phyloP scores from a whole-genome alignment of 73 alveolate genomes.

The Paramecium sonneborni region DNA sequence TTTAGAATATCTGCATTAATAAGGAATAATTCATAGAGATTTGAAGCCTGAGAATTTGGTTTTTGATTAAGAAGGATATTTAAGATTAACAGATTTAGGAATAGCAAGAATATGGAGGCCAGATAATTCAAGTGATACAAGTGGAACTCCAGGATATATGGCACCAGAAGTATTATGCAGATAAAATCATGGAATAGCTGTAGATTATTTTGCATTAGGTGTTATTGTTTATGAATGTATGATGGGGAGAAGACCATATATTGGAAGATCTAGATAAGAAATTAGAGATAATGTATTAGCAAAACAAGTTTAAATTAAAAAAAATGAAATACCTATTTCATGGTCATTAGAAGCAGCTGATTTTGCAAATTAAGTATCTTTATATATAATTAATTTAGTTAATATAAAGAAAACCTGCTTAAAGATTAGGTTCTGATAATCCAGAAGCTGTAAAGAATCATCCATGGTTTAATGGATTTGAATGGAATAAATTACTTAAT shows the following conservation, averaged over 20 bases:
- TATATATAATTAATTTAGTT: slow-evolving; percentile 55
- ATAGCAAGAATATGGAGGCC: slow-evolving; percentile 89
- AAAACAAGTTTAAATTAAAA: slow-evolving; percentile 77
- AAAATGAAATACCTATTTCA: slow-evolving; percentile 72
- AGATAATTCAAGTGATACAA: slow-evolving; percentile 91
- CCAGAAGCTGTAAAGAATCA: slow-evolving; percentile 74
- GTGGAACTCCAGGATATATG: slow-evolving; percentile 91
- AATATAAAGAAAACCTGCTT: slow-evolving; percentile 68
- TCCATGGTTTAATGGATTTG: slow-evolving; percentile 72
- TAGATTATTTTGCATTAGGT: slow-evolving; percentile 84
- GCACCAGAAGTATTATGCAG: slow-evolving; percentile 89
- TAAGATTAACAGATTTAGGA: slow-evolving; percentile 94
- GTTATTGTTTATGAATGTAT: slow-evolving; percentile 85
- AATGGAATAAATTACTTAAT: slow-evolving; percentile 65
- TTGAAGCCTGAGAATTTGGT: slow-evolving; percentile 97
- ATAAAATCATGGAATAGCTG: slow-evolving; percentile 84
- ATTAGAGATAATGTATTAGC: slow-evolving; percentile 86
- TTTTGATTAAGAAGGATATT: slow-evolving; percentile 89
- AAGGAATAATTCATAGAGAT: slow-evolving; percentile 94
- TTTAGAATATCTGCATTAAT: slow-evolving; percentile 91
- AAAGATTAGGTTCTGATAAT: slow-evolving; percentile 73
- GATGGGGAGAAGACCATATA: slow-evolving; percentile 82
- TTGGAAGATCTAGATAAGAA: slow-evolving; percentile 88
- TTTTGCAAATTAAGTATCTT: slow-evolving; percentile 78
- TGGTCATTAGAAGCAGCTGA: slow-evolving; percentile 91